Conservation (phyloP, 371 early-diverging fungal species). For the Saksenaea vasiformis region DNA sequence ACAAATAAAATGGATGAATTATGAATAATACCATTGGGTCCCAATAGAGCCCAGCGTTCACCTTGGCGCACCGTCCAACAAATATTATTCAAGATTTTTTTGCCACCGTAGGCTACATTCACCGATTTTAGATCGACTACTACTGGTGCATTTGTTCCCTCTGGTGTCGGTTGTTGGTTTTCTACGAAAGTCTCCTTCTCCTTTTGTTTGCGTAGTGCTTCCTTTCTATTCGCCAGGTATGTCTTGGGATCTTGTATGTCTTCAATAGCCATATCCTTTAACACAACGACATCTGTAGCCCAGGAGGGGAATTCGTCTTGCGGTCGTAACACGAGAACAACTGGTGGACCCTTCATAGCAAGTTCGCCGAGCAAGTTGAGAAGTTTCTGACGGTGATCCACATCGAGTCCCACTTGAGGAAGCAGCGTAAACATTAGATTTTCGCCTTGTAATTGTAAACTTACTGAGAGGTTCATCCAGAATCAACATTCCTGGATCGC, state of each 20-base stretch:
- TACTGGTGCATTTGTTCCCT: not conserved
- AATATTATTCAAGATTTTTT: constrained; percentile 46
- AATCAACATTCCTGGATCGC: constrained; percentile 41
- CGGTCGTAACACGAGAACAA: constrained; percentile 54
- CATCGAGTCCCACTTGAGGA: constrained; percentile 59
- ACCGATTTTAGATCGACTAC: constrained; percentile 52
- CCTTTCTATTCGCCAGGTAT: constrained; percentile 13
- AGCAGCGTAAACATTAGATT: not conserved
- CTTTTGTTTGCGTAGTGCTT: not conserved
- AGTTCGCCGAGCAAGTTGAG: constrained; percentile 40
- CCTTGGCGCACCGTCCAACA: constrained; percentile 55
- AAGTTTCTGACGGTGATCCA: constrained; percentile 47
- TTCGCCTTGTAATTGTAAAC: constrained; percentile 1
- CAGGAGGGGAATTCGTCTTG: constrained; percentile 62
- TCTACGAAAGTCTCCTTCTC: constrained; percentile 9
- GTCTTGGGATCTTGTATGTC: constrained; percentile 35
- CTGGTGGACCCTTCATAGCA: constrained; percentile 24
- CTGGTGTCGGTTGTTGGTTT: not conserved
- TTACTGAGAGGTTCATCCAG: constrained; percentile 66
- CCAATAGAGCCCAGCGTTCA: constrained; percentile 60
- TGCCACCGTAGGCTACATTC: constrained; percentile 47
- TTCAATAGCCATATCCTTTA: constrained; percentile 29
- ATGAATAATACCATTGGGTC: constrained; percentile 44
- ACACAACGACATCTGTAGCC: constrained; percentile 56
- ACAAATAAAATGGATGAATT: not conserved